phyloP scores from a whole-genome alignment of 345 rosid species.

The Linum trigynum region DNA sequence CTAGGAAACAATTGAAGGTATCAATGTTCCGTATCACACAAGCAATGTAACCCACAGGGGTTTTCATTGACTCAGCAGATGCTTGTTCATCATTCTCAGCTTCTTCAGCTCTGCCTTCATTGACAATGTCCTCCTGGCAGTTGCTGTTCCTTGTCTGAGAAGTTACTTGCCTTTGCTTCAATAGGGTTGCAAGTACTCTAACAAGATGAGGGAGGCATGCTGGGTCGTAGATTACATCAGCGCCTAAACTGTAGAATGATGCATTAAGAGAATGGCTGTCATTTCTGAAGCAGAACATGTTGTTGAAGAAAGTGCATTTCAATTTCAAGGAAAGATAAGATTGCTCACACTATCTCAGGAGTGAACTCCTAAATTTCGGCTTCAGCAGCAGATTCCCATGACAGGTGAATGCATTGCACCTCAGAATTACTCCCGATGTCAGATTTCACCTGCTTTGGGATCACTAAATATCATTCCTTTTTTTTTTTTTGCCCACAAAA shows the following conservation, averaged over 20 bases:
- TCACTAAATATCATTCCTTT: no score
- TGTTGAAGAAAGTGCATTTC: neutral
- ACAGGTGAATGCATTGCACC: slow-evolving; percentile 65
- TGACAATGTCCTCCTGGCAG: neutral
- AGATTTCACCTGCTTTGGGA: neutral
- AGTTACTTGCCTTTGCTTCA: slow-evolving; percentile 24
- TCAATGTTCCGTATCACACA: slow-evolving; percentile 60
- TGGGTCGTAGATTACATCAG: slow-evolving; percentile 72
- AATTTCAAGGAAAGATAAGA: neutral
- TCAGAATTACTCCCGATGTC: slow-evolving; percentile 18
- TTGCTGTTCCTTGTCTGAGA: slow-evolving; percentile 10
- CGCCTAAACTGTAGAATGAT: slow-evolving; percentile 50
- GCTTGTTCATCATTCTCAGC: neutral
- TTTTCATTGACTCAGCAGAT: slow-evolving; percentile 9
- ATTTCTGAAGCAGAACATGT: no score
- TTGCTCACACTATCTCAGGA: slow-evolving; percentile 62
- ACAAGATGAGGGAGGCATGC: slow-evolving; percentile 64
- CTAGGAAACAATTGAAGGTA: slow-evolving; percentile 52
- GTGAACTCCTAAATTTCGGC: slow-evolving; percentile 30
- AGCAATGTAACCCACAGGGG: slow-evolving; percentile 53
- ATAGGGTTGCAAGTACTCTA: slow-evolving; percentile 42
- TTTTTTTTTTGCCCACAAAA: no score
- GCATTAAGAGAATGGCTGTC: neutral
- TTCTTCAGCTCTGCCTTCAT: neutral
- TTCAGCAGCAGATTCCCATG: slow-evolving; percentile 71